phyloP scores from a whole-genome alignment of 129 eudicot species.

The Pseudognaphalium luteoalbum region DNA sequence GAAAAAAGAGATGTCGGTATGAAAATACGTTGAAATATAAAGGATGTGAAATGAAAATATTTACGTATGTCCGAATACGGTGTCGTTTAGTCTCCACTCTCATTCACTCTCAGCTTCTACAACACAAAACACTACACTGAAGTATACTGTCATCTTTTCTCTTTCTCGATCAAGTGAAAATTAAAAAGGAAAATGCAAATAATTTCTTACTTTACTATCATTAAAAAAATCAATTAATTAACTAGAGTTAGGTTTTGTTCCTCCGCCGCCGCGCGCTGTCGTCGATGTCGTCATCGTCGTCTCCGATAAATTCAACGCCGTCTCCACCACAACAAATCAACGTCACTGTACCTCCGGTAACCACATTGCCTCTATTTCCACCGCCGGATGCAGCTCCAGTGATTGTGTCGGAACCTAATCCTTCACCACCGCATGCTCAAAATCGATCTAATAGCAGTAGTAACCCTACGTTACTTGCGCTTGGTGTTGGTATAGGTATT shows the following conservation, averaged over 20 bases:
- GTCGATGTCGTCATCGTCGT: constrained; percentile 33
- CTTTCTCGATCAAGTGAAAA: constrained; percentile 15
- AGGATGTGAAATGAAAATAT: background rate
- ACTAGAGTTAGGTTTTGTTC: constrained; percentile 10
- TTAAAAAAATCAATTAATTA: constrained; percentile 4
- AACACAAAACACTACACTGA: background rate
- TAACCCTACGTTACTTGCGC: constrained; percentile 49
- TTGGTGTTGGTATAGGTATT: constrained; percentile 75
- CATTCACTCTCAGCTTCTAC: constrained; percentile 25
- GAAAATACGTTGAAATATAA: background rate
- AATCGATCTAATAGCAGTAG: constrained; percentile 23
- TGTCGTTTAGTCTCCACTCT: constrained; percentile 33
- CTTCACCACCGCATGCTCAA: constrained; percentile 25
- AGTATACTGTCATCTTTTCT: constrained; percentile 21
- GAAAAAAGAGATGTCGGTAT: background rate
- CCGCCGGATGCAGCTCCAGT: constrained; percentile 14
- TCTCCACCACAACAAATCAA: constrained; percentile 25
- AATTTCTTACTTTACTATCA: constrained; percentile 27
- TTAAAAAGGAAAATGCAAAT: constrained; percentile 19
- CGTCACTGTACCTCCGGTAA: constrained; percentile 26
- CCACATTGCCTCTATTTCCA: constrained; percentile 34
- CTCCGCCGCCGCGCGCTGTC: constrained; percentile 30
- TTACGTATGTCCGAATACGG: constrained; percentile 15
- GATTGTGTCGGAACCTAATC: constrained; percentile 22
- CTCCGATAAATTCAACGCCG: constrained; percentile 39